Evolutionary conservation across 495 filamentous ascomycete species (phyloP).

Genomic region (Aspergillus ostianus): DNA sequence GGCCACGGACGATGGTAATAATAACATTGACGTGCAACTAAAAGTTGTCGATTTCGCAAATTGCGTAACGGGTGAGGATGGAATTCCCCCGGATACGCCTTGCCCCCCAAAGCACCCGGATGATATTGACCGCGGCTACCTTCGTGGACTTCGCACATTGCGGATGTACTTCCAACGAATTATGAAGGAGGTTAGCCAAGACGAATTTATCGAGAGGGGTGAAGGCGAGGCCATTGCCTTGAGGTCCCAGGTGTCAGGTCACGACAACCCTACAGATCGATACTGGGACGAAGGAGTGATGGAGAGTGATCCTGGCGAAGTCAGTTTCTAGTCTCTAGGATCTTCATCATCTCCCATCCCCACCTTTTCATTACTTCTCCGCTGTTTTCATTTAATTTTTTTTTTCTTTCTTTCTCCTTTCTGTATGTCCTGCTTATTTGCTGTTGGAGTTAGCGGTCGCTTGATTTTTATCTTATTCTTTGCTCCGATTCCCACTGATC

Average conservation of each 20-base stretch:
- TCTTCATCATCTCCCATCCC: conserved; percentile 6
- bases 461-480: conserved; percentile 19
- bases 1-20: conserved; percentile 44
- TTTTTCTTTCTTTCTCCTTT: not conserved
- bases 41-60: conserved; percentile 99
- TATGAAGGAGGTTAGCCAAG: conserved; percentile 69
- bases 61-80: conserved; percentile 85
- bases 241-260: conserved; percentile 28
- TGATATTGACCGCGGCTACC: conserved; percentile 83
- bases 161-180: conserved; percentile 85
- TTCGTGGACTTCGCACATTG: conserved; percentile 78
- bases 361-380: conserved; percentile 5
- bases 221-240: conserved; percentile 46
- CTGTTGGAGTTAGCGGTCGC: conserved; percentile 18
- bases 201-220: conserved; percentile 51
- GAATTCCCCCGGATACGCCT: conserved; percentile 54
- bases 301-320: conserved; percentile 45
- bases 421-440: conserved; percentile 2
- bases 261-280: conserved; percentile 32
- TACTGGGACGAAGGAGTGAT: conserved; percentile 45
- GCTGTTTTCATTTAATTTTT: conserved; percentile 7
- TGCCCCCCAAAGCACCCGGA: conserved; percentile 81
- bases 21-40: conserved; percentile 63
- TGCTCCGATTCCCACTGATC: conserved; percentile 1
- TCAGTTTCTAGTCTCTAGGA: conserved; percentile 42